Evolutionary conservation across 345 rosid species (phyloP).

Genomic region (Citrus unshiu): DNA sequence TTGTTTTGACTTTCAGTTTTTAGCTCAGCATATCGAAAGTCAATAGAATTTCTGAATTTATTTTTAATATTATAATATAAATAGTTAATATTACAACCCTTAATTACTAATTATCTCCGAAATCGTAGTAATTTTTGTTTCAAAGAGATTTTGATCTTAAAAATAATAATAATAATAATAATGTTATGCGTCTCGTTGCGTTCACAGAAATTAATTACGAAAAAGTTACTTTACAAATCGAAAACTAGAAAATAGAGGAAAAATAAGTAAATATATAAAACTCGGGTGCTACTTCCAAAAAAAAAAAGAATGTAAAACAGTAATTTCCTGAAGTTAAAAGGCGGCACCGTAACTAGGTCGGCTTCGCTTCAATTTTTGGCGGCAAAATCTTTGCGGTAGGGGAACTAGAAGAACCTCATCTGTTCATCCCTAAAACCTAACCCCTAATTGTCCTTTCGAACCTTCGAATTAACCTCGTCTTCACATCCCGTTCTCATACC

Average conservation of each 20-base stretch:
- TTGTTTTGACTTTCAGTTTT: too few relatives aligned
- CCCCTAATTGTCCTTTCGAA: background rate
- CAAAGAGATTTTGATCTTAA: too few relatives aligned
- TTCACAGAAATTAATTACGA: background rate
- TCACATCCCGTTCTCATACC: background rate
- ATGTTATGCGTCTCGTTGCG: too few relatives aligned
- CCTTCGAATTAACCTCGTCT: background rate
- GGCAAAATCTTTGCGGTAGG: conserved; percentile 5
- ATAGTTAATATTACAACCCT: too few relatives aligned
- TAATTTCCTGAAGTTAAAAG: too few relatives aligned
- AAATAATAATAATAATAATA: too few relatives aligned
- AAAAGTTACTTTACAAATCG: background rate
- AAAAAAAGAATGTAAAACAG: background rate
- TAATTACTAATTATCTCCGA: too few relatives aligned
- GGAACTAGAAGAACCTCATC: background rate
- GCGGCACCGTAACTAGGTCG: background rate
- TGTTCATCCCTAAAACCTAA: background rate
- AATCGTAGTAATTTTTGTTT: too few relatives aligned
- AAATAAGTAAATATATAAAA: background rate
- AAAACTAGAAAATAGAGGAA: background rate
- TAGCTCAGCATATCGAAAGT: too few relatives aligned
- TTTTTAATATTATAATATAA: too few relatives aligned
- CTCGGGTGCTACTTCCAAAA: background rate
- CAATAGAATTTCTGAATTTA: too few relatives aligned
- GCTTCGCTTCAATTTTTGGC: conserved; percentile 16